These are phyloP conservation scores for Garcia nutans DNA, from an alignment of 345 rosid species.

Conservation along the genomic window DNA sequence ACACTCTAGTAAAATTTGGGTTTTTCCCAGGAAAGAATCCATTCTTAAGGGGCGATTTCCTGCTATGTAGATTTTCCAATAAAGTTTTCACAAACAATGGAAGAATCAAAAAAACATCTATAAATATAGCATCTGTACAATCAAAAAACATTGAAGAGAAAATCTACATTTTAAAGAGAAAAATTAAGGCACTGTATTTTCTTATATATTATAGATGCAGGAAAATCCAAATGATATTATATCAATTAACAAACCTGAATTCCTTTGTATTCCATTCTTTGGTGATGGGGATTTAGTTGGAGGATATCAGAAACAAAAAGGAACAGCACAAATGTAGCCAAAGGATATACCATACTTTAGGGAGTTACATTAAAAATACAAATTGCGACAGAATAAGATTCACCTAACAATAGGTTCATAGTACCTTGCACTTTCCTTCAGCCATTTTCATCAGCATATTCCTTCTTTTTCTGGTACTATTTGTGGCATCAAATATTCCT, in stretches of 20 bases:
- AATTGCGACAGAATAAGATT: not conserved
- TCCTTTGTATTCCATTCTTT: not conserved
- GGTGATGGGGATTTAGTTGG: not conserved
- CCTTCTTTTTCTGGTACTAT: constrained; percentile 79
- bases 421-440: constrained; percentile 99
- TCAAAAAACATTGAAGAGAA: not conserved
- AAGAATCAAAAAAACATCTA: not conserved
- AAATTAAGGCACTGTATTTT: not conserved
- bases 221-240: not conserved
- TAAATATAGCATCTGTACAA: not conserved
- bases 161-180: no score
- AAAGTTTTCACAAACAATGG: not conserved
- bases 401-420: constrained; percentile 14
- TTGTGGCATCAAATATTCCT: constrained; percentile 98
- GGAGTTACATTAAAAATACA: not conserved
- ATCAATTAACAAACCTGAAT: not conserved
- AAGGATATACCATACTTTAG: not conserved
- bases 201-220: not conserved
- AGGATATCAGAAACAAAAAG: not conserved
- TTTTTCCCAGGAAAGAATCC: not conserved
- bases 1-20: not conserved
- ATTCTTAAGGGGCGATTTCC: not conserved
- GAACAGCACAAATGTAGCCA: not conserved
- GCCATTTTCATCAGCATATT: constrained; percentile 99
- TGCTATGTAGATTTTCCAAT: not conserved